phyloP scores from a whole-genome alignment of 768 basidiomycete species.

The Clathrus columnatus region DNA sequence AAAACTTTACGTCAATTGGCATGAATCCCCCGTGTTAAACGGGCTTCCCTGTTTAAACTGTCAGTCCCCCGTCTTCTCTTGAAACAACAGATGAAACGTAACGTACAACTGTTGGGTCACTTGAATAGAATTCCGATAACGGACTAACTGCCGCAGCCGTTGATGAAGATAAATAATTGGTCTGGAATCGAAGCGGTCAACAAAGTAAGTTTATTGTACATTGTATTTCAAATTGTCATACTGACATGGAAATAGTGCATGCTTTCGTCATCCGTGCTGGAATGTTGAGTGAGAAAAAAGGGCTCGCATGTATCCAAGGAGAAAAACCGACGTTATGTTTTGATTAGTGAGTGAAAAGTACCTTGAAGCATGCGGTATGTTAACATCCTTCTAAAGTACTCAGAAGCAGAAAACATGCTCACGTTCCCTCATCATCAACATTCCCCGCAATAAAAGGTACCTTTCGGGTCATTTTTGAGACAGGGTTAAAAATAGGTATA shows the following conservation, averaged over 20 bases:
- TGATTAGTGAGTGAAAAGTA: slow-evolving; percentile 21
- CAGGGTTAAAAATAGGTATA: slow-evolving; percentile 23
- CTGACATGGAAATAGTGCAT: background rate
- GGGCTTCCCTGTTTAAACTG: slow-evolving; percentile 39
- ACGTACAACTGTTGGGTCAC: slow-evolving; percentile 12
- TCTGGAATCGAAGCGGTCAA: slow-evolving; percentile 11
- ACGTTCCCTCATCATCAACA: slow-evolving; percentile 53
- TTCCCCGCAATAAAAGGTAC: slow-evolving; percentile 27
- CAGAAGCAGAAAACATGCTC: slow-evolving; percentile 1
- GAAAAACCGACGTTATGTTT: slow-evolving; percentile 24
- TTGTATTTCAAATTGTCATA: background rate
- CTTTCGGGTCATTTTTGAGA: background rate
- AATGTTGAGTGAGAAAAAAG: background rate
- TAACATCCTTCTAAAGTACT: background rate
- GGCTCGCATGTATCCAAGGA: background rate
- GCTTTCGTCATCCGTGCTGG: slow-evolving; percentile 17
- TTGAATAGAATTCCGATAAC: slow-evolving; percentile 11
- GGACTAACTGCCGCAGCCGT: background rate
- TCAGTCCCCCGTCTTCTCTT: background rate
- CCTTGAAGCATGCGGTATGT: background rate
- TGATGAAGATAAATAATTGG: slow-evolving; percentile 19
- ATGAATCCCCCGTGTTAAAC: slow-evolving; percentile 37
- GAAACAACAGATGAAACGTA: background rate
- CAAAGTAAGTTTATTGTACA: background rate
- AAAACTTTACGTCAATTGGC: slow-evolving; percentile 26